These are phyloP conservation scores for Coniochaeta ligniaria DNA, from an alignment of 2,329 filamentous ascomycete genomes.

Conservation along the genomic window DNA sequence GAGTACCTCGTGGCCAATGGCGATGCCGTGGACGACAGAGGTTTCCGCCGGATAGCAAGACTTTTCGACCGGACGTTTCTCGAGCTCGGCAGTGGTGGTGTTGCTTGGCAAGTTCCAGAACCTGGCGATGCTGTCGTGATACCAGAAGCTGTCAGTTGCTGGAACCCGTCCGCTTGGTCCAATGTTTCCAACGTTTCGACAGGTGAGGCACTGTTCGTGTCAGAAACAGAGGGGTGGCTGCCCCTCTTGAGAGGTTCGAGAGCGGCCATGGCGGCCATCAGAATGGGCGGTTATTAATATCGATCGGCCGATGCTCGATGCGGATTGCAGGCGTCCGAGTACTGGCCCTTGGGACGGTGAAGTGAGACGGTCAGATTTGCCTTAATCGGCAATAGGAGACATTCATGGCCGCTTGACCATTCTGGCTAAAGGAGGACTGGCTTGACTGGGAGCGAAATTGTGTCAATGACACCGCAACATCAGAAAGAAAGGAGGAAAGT, in stretches of 20 bases:
- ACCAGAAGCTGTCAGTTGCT: conserved; percentile 7
- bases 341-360: not conserved
- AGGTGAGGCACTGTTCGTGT: conserved; percentile 1
- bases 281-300: not conserved
- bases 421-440: not conserved
- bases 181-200: conserved; percentile 12
- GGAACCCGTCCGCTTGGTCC: conserved; percentile 14
- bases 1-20: conserved; percentile 42
- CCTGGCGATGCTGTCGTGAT: not conserved
- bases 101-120: not conserved
- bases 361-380: not conserved
- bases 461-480: not conserved
- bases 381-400: not conserved
- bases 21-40: conserved; percentile 48
- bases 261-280: not conserved
- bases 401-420: not conserved
- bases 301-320: not conserved
- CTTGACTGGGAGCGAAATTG: not conserved
- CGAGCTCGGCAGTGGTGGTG: conserved; percentile 13
- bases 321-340: not conserved
- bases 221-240: not conserved
- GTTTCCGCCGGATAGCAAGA: conserved; percentile 50
- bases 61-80: conserved; percentile 21
- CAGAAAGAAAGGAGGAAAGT: not conserved
- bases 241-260: conserved; percentile 3